Conservation (phyloP, 257 asterid genomes). For the Solanum peruvianum region DNA sequence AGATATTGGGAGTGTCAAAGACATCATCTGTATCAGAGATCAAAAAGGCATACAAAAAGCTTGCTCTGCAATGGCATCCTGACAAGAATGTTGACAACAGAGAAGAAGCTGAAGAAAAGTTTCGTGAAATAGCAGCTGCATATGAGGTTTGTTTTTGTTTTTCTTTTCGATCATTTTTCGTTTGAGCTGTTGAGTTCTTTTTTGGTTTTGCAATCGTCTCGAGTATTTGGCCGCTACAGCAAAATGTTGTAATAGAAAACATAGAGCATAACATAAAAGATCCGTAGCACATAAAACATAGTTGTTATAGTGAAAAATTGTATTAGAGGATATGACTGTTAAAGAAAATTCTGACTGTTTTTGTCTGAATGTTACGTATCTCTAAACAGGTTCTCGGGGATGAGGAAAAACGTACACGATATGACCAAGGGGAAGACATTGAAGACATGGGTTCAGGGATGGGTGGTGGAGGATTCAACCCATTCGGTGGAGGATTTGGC, state of each 20-base stretch:
- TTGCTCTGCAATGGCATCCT: slow-evolving; percentile 97
- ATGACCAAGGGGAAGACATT: slow-evolving; percentile 78
- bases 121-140: slow-evolving; percentile 92
- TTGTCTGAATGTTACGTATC: background rate
- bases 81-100: slow-evolving; percentile 87
- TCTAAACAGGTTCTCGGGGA: slow-evolving; percentile 58
- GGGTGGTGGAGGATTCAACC: slow-evolving; percentile 62
- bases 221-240: background rate
- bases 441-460: slow-evolving; percentile 58
- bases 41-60: slow-evolving; percentile 88
- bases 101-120: slow-evolving; percentile 86
- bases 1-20: background rate
- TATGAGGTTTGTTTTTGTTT: slow-evolving; percentile 47
- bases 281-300: background rate
- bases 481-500: slow-evolving; percentile 1
- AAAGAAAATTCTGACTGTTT: background rate
- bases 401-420: slow-evolving; percentile 75
- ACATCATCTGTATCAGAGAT: slow-evolving; percentile 42
- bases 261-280: background rate
- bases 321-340: background rate
- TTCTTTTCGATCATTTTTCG: background rate
- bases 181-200: background rate
- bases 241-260: background rate
- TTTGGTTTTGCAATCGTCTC: background rate
- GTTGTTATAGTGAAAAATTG: background rate